phyloP scores from a whole-genome alignment of 306 rosid genomes.

The Echinosophora koreensis region DNA sequence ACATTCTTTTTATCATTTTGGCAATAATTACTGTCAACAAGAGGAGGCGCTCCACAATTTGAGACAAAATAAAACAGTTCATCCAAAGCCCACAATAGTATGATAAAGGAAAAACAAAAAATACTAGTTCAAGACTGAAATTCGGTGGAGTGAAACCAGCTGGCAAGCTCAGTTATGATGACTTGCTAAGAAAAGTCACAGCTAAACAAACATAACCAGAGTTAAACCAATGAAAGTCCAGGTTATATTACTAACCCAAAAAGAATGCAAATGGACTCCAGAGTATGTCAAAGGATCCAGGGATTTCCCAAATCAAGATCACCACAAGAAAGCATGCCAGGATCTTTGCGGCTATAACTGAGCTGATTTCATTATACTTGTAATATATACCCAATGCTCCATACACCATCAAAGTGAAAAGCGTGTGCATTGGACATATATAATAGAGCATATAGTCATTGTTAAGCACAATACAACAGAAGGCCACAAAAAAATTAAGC shows the following conservation, averaged over 20 bases:
- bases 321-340: conserved; percentile 90
- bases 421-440: conserved; percentile 99
- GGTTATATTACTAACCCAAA: conserved; percentile 70
- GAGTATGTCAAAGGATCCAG: conserved; percentile 83
- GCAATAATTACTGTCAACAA: conserved; percentile 9
- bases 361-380: conserved; percentile 85
- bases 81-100: too few relatives aligned
- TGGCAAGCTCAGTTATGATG: conserved; percentile 36
- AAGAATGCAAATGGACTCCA: conserved; percentile 83
- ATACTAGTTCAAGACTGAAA: conserved; percentile 33
- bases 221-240: conserved; percentile 39
- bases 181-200: conserved; percentile 30
- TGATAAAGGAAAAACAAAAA: neutral
- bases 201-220: conserved; percentile 27
- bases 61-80: too few relatives aligned
- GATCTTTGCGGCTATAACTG: conserved; percentile 85
- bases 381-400: conserved; percentile 93
- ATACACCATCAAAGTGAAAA: conserved; percentile 97
- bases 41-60: too few relatives aligned
- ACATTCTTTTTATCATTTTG: neutral
- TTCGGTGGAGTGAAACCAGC: conserved; percentile 28
- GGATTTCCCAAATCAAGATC: conserved; percentile 93
- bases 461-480: conserved; percentile 92
- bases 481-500: conserved; percentile 87
- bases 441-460: conserved; percentile 96